Evolutionary conservation across 2,329 filamentous ascomycete genomes (phyloP).

Genomic region (Ophiocordyceps camponoti-floridani): DNA sequence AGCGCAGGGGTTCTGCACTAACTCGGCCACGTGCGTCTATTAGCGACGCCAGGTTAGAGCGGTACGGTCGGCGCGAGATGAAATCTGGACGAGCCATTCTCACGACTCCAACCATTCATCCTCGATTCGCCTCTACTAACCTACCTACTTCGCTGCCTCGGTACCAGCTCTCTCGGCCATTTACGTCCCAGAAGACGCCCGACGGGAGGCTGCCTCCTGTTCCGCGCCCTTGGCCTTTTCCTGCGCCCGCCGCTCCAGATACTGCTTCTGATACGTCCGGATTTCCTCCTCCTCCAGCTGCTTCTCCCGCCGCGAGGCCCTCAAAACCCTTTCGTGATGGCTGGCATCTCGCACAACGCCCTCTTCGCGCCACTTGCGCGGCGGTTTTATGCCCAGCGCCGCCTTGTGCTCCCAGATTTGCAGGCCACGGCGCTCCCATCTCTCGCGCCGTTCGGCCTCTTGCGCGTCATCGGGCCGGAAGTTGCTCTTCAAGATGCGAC

Average conservation of each 20-base stretch:
- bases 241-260: constrained; percentile 7
- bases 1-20: background rate
- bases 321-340: constrained; percentile 19
- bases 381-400: constrained; percentile 42
- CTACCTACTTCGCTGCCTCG: no score
- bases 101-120: no score
- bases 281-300: constrained; percentile 13
- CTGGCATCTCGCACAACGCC: constrained; percentile 27
- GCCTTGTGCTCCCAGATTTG: constrained; percentile 41
- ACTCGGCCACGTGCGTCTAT: background rate
- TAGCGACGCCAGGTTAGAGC: background rate
- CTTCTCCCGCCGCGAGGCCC: constrained; percentile 9
- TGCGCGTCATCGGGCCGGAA: constrained; percentile 47
- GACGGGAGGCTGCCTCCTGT: no score
- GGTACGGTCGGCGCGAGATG: no score
- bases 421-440: constrained; percentile 45
- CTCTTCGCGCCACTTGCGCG: constrained; percentile 38
- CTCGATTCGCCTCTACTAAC: no score
- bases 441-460: constrained; percentile 35
- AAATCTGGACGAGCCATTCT: no score
- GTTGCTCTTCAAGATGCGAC: constrained; percentile 68
- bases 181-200: background rate
- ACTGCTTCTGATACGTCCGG: constrained; percentile 2
- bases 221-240: no score
- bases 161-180: no score